Evolutionary conservation across 2,329 filamentous ascomycete genomes (phyloP), one percentile per base, ranked within the genome.

Genomic region (Fusarium globosum): DNA sequence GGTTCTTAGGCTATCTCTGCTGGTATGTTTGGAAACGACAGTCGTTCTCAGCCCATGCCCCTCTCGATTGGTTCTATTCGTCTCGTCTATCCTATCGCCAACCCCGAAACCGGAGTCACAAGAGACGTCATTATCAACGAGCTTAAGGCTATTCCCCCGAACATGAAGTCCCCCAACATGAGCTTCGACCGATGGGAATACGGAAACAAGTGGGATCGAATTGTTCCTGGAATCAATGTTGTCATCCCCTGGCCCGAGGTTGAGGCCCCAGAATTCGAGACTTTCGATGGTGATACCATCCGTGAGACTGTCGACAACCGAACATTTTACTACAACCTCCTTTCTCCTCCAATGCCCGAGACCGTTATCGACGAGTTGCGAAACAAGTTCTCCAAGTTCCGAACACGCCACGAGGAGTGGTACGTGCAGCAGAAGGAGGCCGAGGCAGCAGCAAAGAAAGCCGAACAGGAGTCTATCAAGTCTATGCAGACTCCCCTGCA

Each of bases 281-380:
- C 92, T 74, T 82, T 90, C 73, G 82, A 86, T 7, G 82, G 78
- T 77, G 96, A 98, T 83, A 98, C 96, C 6, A 84, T 91, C 51
- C 92, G 93, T 73, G 90, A 92, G 80, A 88, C 92, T 62, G 93
- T 94, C 65, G 94, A 97, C 79, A 87, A 90, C 72, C 87, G 86
- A 78, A 94, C 93, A 3, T 97, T 93, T 80, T 86, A 92, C 61
- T 95, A 95, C n/a, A 93, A 90, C 41, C 86, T 98, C 30, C 85
- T 95, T 35, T 86, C 88, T 21, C 88, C 93, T 33, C 96, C 96
- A 20, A 94, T 97, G 88, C 95, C 96, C 10, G 83, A 86, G 36
- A 84, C 83, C n/a, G 88, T 98, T 42, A 88, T 97, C 74, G 91
- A 97, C 81, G 96, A 98, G 86, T 86, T 98, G 80, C 89, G 95